These are phyloP conservation scores for Aspergillus pseudoterreus DNA, from an alignment of 2,329 filamentous ascomycete genomes.

Conservation along the genomic window DNA sequence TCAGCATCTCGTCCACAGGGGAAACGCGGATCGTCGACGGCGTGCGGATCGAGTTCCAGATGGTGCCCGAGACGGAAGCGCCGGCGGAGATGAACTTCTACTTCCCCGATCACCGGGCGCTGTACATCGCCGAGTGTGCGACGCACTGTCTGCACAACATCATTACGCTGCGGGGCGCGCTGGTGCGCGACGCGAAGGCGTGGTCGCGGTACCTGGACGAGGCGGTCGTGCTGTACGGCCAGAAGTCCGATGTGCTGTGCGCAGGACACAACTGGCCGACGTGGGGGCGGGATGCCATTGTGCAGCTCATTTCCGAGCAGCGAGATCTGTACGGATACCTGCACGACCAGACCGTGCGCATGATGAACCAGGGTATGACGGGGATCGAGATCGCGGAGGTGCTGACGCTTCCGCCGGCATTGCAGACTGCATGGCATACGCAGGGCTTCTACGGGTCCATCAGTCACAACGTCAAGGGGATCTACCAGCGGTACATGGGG, in stretches of 20 bases:
- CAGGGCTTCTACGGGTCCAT: conserved; percentile 38
- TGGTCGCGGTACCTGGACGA: conserved; percentile 41
- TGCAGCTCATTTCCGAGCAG: conserved; percentile 29
- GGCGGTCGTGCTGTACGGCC: conserved; percentile 35
- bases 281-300: conserved; percentile 29
- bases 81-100: conserved; percentile 43
- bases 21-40: conserved; percentile 32
- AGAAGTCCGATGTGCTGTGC: conserved; percentile 33
- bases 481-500: conserved; percentile 33
- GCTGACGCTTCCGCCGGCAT: conserved; percentile 29
- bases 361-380: conserved; percentile 36
- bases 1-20: conserved; percentile 29
- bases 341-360: conserved; percentile 39
- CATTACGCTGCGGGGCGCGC: conserved; percentile 39
- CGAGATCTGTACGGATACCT: conserved; percentile 41
- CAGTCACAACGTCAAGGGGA: conserved; percentile 40
- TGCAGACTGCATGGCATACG: conserved; percentile 28
- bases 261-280: conserved; percentile 44
- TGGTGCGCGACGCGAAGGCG: conserved; percentile 39
- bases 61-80: conserved; percentile 42
- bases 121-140: conserved; percentile 39
- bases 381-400: conserved; percentile 40
- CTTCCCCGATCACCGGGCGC: conserved; percentile 35
- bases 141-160: conserved; percentile 44
- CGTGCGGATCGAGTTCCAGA: conserved; percentile 38